Percentiles rank a stretch among this genome's conserved stretches.
phyloP scores from a whole-genome alignment of 1,284 basidiomycete species.

The Prillingera fragicola region DNA sequence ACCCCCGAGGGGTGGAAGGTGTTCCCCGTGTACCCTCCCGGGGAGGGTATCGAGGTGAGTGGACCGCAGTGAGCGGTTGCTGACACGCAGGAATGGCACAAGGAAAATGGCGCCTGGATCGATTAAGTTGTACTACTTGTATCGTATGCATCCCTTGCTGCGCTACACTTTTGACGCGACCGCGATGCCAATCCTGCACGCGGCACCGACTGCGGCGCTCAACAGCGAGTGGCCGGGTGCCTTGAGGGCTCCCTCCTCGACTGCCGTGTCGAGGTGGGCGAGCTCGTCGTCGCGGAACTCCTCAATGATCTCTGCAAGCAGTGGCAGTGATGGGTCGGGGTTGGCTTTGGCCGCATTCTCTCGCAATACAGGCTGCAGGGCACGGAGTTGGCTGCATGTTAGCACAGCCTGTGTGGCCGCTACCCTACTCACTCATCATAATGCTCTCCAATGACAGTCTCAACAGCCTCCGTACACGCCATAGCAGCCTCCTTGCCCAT shows the following conservation, averaged over 20 bases:
- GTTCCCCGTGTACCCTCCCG: slow-evolving; percentile 37
- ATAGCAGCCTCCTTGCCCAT: slow-evolving; percentile 91
- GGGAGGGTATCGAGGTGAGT: slow-evolving; percentile 35
- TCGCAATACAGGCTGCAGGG: slow-evolving; percentile 31
- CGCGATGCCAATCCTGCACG: slow-evolving; percentile 85
- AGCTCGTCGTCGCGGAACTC: slow-evolving; percentile 95
- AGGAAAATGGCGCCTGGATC: slow-evolving; percentile 37
- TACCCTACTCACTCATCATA: slow-evolving; percentile 78
- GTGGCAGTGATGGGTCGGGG: slow-evolving; percentile 67
- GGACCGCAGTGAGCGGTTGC: neutral
- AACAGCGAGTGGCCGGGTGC: slow-evolving; percentile 88
- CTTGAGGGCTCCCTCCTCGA: slow-evolving; percentile 80
- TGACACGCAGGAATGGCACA: slow-evolving; percentile 35
- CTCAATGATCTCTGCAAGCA: slow-evolving; percentile 67
- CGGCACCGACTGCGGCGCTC: slow-evolving; percentile 74
- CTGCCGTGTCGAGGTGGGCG: slow-evolving; percentile 86
- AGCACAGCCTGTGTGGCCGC: neutral
- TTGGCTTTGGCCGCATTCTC: slow-evolving; percentile 34
- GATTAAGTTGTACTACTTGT: no score
- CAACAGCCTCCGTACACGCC: slow-evolving; percentile 97
- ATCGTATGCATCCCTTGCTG: slow-evolving; percentile 2
- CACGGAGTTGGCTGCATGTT: slow-evolving; percentile 34
- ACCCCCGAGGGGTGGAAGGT: slow-evolving; percentile 30
- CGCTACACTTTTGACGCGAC: slow-evolving; percentile 69
- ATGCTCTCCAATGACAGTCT: slow-evolving; percentile 95